Percentiles rank a stretch among this genome's conserved stretches.
Conservation (phyloP, 192 early-diverging fungal species). For the Podila epicladia region DNA sequence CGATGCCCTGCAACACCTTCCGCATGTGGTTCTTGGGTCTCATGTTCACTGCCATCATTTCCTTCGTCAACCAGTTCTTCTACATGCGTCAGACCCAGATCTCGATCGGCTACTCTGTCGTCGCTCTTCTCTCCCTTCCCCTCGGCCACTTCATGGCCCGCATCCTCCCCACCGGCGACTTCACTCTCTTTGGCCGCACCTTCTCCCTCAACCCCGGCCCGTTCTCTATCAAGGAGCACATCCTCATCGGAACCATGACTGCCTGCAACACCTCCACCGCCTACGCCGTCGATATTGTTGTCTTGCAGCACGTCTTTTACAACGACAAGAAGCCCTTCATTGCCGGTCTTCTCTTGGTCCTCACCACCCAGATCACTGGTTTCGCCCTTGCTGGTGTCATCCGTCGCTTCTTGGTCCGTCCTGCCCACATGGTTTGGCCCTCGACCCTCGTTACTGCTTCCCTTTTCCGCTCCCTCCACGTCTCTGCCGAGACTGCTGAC, state of each 20-base stretch:
- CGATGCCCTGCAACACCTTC: slow-evolving; percentile 59
- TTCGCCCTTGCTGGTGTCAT: slow-evolving; percentile 73
- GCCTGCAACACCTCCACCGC: slow-evolving; percentile 52
- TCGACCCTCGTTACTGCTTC: slow-evolving; percentile 72
- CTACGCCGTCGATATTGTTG: slow-evolving; percentile 61
- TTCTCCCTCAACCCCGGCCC: slow-evolving; percentile 63
- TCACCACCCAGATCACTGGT: slow-evolving; percentile 64
- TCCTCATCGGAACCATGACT: slow-evolving; percentile 61
- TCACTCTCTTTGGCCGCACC: slow-evolving; percentile 52
- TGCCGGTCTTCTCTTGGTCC: slow-evolving; percentile 56
- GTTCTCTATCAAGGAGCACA: slow-evolving; percentile 70
- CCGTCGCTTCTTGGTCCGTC: slow-evolving; percentile 81
- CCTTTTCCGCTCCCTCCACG: slow-evolving; percentile 78
- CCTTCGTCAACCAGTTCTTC: slow-evolving; percentile 64
- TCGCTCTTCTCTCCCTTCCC: slow-evolving; percentile 60
- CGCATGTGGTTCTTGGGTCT: slow-evolving; percentile 60
- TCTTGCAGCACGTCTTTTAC: slow-evolving; percentile 60
- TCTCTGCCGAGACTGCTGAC: slow-evolving; percentile 5
- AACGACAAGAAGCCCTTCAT: slow-evolving; percentile 56
- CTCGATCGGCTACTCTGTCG: slow-evolving; percentile 48
- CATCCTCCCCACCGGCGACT: slow-evolving; percentile 48
- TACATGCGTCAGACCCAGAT: slow-evolving; percentile 57
- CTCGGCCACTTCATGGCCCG: slow-evolving; percentile 54
- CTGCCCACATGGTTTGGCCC: slow-evolving; percentile 89
- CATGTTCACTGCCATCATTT: slow-evolving; percentile 44